Evolutionary conservation across 768 basidiomycete genomes (phyloP).

Genomic region (Amanita thiersii): DNA sequence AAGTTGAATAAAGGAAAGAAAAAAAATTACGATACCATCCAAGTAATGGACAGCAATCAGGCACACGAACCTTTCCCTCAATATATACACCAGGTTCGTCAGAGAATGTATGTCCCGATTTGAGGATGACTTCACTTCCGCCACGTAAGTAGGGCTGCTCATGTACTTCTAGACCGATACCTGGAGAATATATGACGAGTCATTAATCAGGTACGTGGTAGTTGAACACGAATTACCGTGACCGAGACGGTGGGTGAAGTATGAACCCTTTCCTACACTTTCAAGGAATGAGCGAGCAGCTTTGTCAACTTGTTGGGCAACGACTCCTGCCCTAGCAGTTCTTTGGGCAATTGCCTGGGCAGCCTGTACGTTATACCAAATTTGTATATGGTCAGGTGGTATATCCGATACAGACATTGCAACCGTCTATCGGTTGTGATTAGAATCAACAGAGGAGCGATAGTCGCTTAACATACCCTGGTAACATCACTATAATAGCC

Average conservation of each 20-base stretch:
- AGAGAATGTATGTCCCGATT: conserved; percentile 68
- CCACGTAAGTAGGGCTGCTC: conserved; percentile 76
- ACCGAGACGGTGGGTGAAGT: conserved; percentile 78
- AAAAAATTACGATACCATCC: conserved; percentile 3
- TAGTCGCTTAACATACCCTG: conserved; percentile 36
- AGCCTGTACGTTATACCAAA: conserved; percentile 59
- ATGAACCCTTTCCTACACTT: conserved; percentile 34
- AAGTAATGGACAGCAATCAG: too few species aligned
- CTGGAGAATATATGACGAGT: conserved; percentile 30
- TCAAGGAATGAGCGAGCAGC: conserved; percentile 49
- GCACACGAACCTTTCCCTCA: conserved; percentile 52
- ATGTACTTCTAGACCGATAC: conserved; percentile 80
- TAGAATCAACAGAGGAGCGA: conserved; percentile 2
- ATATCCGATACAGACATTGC: conserved; percentile 52
- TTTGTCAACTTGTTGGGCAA: conserved; percentile 50
- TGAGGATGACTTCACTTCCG: conserved; percentile 49
- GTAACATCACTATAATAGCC: conserved; percentile 79
- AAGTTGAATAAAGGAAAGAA: neutral
- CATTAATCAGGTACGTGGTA: conserved; percentile 7
- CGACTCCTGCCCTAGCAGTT: conserved; percentile 36
- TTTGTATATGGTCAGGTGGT: conserved; percentile 36
- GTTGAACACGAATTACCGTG: conserved; percentile 42
- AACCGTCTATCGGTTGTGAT: conserved; percentile 40
- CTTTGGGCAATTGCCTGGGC: conserved; percentile 54
- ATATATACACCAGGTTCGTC: conserved; percentile 78